These are phyloP conservation scores for Solanum lycopersicoides DNA, from an alignment of 257 asterid species.

Conservation along the genomic window DNA sequence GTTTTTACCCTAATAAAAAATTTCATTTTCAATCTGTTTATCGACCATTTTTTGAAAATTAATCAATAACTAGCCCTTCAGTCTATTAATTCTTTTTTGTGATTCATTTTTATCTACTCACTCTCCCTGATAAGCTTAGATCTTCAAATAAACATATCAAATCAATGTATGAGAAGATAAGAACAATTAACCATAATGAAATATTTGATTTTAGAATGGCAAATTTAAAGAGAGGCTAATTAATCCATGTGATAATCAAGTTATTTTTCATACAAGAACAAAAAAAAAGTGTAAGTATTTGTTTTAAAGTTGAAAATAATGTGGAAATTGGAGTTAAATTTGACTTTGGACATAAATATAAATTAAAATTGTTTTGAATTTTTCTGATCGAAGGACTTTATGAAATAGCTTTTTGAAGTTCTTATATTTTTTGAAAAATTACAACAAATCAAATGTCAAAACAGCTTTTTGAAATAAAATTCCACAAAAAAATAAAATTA, in stretches of 20 bases:
- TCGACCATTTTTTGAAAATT: neutral
- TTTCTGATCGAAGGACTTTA: neutral
- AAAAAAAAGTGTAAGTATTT: neutral
- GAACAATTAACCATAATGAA: neutral
- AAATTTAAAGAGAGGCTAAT: neutral
- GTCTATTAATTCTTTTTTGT: neutral
- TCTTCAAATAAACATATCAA: neutral
- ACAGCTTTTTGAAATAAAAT: neutral
- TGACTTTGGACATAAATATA: neutral
- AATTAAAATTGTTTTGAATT: neutral
- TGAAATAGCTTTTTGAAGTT: neutral
- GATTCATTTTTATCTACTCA: neutral
- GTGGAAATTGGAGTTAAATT: neutral
- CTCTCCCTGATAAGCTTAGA: neutral
- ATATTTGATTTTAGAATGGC: neutral
- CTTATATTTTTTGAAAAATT: neutral
- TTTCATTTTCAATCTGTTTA: neutral
- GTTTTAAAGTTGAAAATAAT: neutral
- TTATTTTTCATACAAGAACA: neutral
- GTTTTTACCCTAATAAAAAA: neutral
- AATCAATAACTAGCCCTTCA: neutral
- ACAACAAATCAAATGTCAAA: neutral
- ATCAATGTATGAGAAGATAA: neutral
- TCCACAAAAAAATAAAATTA: neutral
- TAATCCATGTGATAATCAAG: neutral